Conservation (phyloP, 176 grass and related monocot species). For the Chrysopogon serrulatus region DNA sequence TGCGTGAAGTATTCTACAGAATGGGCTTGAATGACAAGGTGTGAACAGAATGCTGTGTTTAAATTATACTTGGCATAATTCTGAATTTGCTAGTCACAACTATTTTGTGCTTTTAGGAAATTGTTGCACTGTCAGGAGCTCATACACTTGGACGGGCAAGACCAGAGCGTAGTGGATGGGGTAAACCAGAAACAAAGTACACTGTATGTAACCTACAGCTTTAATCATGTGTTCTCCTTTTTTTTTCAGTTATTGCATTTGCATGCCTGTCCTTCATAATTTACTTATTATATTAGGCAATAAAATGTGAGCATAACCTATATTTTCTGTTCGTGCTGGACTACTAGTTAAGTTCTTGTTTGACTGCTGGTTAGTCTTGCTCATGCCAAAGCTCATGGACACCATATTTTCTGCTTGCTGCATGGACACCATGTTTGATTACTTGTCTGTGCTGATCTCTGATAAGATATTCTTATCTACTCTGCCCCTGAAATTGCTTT, state of each 20-base stretch:
- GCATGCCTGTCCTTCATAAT: background rate
- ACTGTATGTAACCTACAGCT: constrained; percentile 54
- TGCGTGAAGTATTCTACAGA: constrained; percentile 92
- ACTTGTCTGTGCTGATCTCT: background rate
- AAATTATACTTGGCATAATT: background rate
- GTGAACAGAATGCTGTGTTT: background rate
- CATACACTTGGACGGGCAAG: constrained; percentile 93
- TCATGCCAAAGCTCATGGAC: too few species aligned
- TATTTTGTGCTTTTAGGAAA: constrained; percentile 54
- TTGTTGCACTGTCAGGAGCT: constrained; percentile 91
- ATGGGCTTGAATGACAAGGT: constrained; percentile 95
- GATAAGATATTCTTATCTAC: background rate
- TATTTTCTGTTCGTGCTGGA: background rate
- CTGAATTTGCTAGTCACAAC: constrained; percentile 5
- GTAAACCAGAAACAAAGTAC: constrained; percentile 95
- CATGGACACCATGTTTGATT: background rate
- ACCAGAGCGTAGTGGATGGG: constrained; percentile 94
- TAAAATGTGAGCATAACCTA: background rate
- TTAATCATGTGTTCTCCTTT: background rate
- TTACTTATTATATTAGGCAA: background rate
- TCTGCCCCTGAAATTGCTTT: background rate
- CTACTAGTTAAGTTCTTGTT: background rate
- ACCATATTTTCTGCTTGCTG: too few species aligned
- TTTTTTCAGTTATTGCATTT: constrained; percentile 9
- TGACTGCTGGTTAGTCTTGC: background rate